Conservation (phyloP, 192 early-diverging fungal species). For the Coemansia interrupta region DNA sequence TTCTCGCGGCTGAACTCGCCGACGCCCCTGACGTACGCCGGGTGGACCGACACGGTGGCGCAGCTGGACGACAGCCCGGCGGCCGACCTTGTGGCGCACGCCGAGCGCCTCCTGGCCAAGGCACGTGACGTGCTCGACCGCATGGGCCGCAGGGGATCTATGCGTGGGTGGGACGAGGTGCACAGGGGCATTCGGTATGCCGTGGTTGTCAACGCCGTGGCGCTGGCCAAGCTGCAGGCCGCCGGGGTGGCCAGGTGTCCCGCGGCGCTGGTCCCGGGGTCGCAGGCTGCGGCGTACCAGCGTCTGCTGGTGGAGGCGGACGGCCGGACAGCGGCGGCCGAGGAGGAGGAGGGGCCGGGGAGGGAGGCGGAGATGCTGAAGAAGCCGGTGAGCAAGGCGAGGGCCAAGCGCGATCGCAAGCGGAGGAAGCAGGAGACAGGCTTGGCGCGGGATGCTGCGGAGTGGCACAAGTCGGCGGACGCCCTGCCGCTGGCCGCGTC, state of each 20-base stretch:
- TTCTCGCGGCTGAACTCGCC: conserved; percentile 38
- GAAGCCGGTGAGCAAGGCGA: conserved; percentile 4
- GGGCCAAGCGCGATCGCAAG: conserved; percentile 15
- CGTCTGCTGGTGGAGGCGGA: conserved; percentile 4
- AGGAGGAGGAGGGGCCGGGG: not conserved
- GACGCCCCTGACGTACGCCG: conserved; percentile 23
- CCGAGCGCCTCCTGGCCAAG: conserved; percentile 7
- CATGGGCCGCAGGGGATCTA: not conserved
- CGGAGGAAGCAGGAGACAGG: not conserved
- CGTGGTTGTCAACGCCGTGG: conserved; percentile 25
- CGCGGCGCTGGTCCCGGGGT: conserved; percentile 13
- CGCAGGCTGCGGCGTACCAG: conserved; percentile 11
- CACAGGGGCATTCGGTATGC: conserved; percentile 12
- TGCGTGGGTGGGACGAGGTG: conserved; percentile 3
- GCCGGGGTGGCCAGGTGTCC: not conserved
- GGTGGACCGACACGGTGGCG: conserved; percentile 14
- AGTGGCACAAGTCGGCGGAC: conserved; percentile 19
- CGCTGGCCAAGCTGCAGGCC: conserved; percentile 12
- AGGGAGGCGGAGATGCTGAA: not conserved
- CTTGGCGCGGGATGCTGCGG: not conserved
- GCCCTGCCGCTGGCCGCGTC: conserved; percentile 2
- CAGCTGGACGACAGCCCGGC: conserved; percentile 33
- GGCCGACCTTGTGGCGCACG: conserved; percentile 30
- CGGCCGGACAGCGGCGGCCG: not conserved
- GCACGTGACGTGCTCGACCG: conserved; percentile 10